phyloP scores from a whole-genome alignment of 2,329 filamentous ascomycete genomes.

The Fusarium irregulare region DNA sequence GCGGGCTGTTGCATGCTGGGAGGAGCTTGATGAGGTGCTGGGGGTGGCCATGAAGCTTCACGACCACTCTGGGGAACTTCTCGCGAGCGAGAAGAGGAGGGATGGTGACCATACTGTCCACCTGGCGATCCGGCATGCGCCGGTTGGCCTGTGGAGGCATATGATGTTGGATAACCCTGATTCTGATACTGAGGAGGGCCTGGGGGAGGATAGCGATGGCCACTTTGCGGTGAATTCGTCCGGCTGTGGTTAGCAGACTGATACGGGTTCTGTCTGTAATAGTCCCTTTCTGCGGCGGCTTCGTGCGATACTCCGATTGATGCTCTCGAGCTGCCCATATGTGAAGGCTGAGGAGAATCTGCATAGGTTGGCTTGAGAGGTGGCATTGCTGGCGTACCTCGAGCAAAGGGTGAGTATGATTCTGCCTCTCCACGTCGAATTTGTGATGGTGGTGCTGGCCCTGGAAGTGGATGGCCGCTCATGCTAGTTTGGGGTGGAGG shows the following conservation, averaged over 20 bases:
- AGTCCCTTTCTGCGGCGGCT: slow-evolving; percentile 58
- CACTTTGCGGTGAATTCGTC: slow-evolving; percentile 60
- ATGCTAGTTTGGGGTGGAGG: slow-evolving; percentile 60
- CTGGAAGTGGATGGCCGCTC: slow-evolving; percentile 55
- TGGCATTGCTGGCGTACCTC: slow-evolving; percentile 62
- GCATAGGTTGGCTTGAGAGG: slow-evolving; percentile 65
- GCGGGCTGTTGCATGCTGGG: slow-evolving; percentile 42
- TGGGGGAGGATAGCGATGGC: slow-evolving; percentile 60
- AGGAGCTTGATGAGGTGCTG: slow-evolving; percentile 39
- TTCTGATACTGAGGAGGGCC: slow-evolving; percentile 57
- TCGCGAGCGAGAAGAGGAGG: slow-evolving; percentile 56
- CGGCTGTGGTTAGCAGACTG: slow-evolving; percentile 51
- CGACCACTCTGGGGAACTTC: slow-evolving; percentile 55
- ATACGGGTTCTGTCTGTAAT: slow-evolving; percentile 57
- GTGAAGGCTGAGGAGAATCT: slow-evolving; percentile 63
- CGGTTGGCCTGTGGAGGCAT: slow-evolving; percentile 52
- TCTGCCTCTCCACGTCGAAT: slow-evolving; percentile 62
- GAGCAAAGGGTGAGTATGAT: slow-evolving; percentile 59
- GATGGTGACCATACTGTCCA: slow-evolving; percentile 65
- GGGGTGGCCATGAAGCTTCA: slow-evolving; percentile 52
- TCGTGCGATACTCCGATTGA: slow-evolving; percentile 56
- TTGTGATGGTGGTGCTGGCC: slow-evolving; percentile 54
- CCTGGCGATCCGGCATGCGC: slow-evolving; percentile 62
- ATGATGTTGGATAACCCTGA: slow-evolving; percentile 59
- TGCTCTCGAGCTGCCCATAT: slow-evolving; percentile 58